Evolutionary conservation across 805 yeast species (phyloP), one percentile per base, ranked within the genome.

Genomic region (Ogataea kodamae): DNA sequence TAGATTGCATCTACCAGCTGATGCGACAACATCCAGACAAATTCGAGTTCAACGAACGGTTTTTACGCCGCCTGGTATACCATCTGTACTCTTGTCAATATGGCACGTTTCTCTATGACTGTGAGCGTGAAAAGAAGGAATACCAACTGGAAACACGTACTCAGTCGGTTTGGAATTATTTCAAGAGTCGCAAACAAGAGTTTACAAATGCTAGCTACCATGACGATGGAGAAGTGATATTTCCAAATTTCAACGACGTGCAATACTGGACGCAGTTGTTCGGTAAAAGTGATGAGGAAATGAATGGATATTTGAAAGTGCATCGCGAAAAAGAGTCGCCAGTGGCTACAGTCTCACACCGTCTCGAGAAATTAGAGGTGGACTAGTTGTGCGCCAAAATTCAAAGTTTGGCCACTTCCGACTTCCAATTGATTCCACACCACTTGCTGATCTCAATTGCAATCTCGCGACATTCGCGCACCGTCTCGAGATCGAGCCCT

Each of bases 71-170:
- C 31, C 64, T 92, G 36, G 69, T 87, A 13, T 92, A 92, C 54
- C 97, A 92, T 56, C 63, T 83, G 30, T 86, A 88, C 52, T 85
- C 97, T 1, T 88, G 97, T 49, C 97, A 92, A 57, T 92, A 88
- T 59, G 97, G 97, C 3, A 78, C 95, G 1, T 92, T 92, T 49
- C 56, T 92, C 33, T 78, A 74, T 46, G 81, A 92, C 51, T 70
- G 73, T 27, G 96, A 92, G 52, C 56, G 59, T 30, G 95, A 86
- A 39, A 61, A 78, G 35, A 49, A 62, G 6, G 61, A 60, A n/a
- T 59, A 65, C 17, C 55, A 67, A 8, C 57, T 76, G 2, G 54
- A 49, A 6, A 47, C 58, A 3, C 63, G 68, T 9, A 83, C 96
- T 0, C 68, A 84, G 20, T 78, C 90, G 9, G 96, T 83, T 1